Conservation (phyloP, 805 yeast genomes). For the Metschnikowia baotianmanensis region DNA sequence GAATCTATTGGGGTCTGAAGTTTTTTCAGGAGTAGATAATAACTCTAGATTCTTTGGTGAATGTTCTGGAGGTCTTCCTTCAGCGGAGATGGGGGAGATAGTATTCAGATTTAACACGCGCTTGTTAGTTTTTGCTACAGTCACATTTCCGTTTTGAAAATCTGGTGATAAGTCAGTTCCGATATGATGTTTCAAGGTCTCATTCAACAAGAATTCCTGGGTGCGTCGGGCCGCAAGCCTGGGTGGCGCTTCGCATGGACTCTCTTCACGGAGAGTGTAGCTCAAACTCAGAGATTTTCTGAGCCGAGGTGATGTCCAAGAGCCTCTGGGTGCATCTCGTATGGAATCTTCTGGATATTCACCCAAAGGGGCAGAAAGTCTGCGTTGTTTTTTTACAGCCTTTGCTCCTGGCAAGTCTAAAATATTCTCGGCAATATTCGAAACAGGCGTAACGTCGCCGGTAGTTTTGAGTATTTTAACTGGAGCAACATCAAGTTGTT, state of each 20-base stretch:
- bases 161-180: background rate
- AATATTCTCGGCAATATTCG: too few relatives aligned
- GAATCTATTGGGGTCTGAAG: too few relatives aligned
- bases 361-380: background rate
- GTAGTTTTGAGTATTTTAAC: too few relatives aligned
- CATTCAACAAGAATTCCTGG: background rate
- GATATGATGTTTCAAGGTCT: background rate
- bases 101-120: too few relatives aligned
- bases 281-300: background rate
- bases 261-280: background rate
- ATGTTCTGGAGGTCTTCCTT: too few relatives aligned
- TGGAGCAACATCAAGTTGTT: too few relatives aligned
- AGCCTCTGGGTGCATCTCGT: background rate
- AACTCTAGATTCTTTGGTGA: too few relatives aligned
- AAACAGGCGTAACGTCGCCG: too few relatives aligned
- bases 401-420: background rate
- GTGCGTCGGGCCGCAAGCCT: background rate
- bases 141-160: background rate
- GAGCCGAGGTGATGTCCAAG: background rate
- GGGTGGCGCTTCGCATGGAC: background rate
- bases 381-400: background rate
- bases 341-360: background rate
- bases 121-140: background rate
- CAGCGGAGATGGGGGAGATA: too few relatives aligned
- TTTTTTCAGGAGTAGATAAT: too few relatives aligned